Evolutionary conservation across 2,329 filamentous ascomycete species (phyloP), one percentile per base, ranked within the genome.

Genomic region (Neopestalotiopsis sp.): DNA sequence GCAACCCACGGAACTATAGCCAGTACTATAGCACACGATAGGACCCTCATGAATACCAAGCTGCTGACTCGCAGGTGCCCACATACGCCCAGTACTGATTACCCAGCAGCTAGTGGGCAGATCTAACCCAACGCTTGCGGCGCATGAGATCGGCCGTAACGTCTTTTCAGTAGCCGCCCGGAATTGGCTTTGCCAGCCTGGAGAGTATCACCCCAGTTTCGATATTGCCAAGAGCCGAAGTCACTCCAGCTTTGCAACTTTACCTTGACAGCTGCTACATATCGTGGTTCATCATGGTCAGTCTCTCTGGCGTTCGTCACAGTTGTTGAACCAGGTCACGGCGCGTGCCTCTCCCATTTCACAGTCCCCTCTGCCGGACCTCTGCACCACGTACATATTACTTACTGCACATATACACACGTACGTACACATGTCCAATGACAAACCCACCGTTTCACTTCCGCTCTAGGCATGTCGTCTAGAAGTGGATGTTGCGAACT

Each of bases 401-500:
- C 49, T 56, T 24, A 24, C 49, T 56, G 17, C 20, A 30, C 28
- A 6, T 28, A 59, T 28, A 28, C 13, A 59, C 30, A 28, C n/a
- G 28, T 7, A 61, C 10, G n/a, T 52, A 52, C n/a, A 52, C 45
- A 52, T 52, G 45, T n/a, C n/a, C 45, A 20, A 52, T 20, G 1
- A 9, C 45, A 17, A 52, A 20, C 45, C 45, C 45, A 34, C n/a
- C 24, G 24, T 62, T 65, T 65, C 67, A 68, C 45, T 63, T 68
- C 59, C 66, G 30, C 56, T 68, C 65, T 58, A 67, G 66, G 65
- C 56, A 67, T 59, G 30, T 67, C 65, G 34, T 14, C 24, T 64
- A 17, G 42, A 32, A 52, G 61, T 64, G 61, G 56, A 38, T 34
- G 56, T 67, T 58, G 20, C 40, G 40, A 49, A 68, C 52, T 38